Evolutionary conservation across 2,329 filamentous ascomycete genomes (phyloP), one percentile per base, ranked within the genome.

Genomic region (Phialocephala sp.): DNA sequence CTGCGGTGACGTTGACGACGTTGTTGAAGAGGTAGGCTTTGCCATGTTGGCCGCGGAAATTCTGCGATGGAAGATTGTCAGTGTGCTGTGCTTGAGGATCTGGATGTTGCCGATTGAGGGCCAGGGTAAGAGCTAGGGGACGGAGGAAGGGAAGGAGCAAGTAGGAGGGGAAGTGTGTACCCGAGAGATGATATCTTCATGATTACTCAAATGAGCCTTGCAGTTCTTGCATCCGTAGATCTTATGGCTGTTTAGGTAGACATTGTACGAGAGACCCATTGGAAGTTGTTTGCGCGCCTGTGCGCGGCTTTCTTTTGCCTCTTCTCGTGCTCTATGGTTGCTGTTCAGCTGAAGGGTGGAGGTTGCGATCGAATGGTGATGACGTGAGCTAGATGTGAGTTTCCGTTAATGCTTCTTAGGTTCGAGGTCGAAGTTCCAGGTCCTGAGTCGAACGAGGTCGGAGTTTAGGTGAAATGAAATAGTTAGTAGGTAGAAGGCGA

Each of bases 21-120:
- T 79, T 88, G 80, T 94, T 91, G 85, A 99, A 98, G 71, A 99
- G 90, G 80, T 94, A 99, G 63, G 95, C 95, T 82, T 98, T 98
- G 77, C 95, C 95, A 79, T 98, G 94, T 79, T 98, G 94, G 75
- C 95, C 95, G 68, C 95, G 93, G 83, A 99, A 99, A 82, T 97
- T 97, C 93, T 98, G 78, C 6, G 27, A 6, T 32, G 4, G 8
- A 18, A 22, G 43, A 20, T 59, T 18, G 35, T 11, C 12, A 15
- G 18, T 18, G 35, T 8, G 15, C 35, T 32, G 1, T 1, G 22
- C 55, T 57, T 35, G 3, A 12, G 4, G 18, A 20, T 32, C 93
- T 97, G 78, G 36, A 15, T 18, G 39, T 36, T 45, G 9, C 35
- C 14, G 45, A 41, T 61, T 35, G 47, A 61, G 43, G 60, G 55